A percentile compares a stretch with the other conserved stretches of the same genome.
Conservation (phyloP, 2,329 filamentous ascomycete species). For the Fusarium goolgardi region DNA sequence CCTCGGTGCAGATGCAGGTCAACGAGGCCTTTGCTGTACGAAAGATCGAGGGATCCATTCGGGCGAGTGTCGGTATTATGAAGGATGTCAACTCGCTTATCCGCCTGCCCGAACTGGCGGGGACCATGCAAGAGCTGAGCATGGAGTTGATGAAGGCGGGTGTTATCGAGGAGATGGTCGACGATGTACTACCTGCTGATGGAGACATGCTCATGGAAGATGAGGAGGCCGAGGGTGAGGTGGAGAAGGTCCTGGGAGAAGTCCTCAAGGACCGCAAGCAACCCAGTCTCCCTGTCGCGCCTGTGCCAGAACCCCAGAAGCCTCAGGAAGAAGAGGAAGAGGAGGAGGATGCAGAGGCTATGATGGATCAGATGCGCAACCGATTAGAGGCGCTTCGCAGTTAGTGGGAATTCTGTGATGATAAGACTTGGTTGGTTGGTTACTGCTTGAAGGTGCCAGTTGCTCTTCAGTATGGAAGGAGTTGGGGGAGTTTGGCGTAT, state of each 20-base stretch:
- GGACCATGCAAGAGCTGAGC: slow-evolving; percentile 89
- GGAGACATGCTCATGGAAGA: slow-evolving; percentile 78
- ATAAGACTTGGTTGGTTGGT: neutral
- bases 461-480: slow-evolving; percentile 35
- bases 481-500: slow-evolving; percentile 40
- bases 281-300: slow-evolving; percentile 64
- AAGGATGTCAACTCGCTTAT: slow-evolving; percentile 93
- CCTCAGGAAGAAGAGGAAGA: slow-evolving; percentile 66
- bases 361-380: slow-evolving; percentile 94
- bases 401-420: slow-evolving; percentile 53
- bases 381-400: slow-evolving; percentile 91
- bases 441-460: slow-evolving; percentile 17
- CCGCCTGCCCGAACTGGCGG: slow-evolving; percentile 83
- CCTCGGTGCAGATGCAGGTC: slow-evolving; percentile 96
- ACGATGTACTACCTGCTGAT: slow-evolving; percentile 83
- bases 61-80: slow-evolving; percentile 91
- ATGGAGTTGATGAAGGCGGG: slow-evolving; percentile 92
- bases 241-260: slow-evolving; percentile 93
- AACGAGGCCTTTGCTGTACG: slow-evolving; percentile 94
- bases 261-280: slow-evolving; percentile 85
- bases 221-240: slow-evolving; percentile 80
- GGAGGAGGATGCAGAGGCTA: slow-evolving; percentile 86
- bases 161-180: slow-evolving; percentile 98
- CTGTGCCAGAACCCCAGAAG: slow-evolving; percentile 66
- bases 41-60: slow-evolving; percentile 94